Conservation (phyloP, 495 filamentous ascomycete genomes). For the Tuber umbilicatum region DNA sequence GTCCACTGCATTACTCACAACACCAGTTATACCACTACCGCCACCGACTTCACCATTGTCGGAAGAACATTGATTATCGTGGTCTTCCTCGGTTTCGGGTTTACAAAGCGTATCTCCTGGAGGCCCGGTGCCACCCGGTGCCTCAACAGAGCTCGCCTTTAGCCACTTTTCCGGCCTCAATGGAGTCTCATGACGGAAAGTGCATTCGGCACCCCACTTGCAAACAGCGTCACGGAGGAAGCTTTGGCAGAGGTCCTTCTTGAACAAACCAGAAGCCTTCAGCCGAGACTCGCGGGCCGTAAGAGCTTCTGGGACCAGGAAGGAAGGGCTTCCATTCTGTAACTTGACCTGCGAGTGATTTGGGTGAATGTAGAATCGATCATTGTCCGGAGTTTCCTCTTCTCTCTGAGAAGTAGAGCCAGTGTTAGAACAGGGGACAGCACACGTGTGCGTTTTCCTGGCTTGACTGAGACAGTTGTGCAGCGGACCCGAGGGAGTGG, state of each 20-base stretch:
- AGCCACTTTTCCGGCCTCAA: slow-evolving; percentile 1
- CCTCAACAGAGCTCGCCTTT: not conserved
- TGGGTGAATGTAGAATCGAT: not conserved
- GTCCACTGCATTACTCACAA: not conserved
- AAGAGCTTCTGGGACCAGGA: not conserved
- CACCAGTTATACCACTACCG: not conserved
- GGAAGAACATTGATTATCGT: not conserved
- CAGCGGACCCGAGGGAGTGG: not conserved
- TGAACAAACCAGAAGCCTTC: not conserved
- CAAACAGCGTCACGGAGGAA: not conserved
- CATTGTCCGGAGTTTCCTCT: not conserved
- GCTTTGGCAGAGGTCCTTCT: not conserved
- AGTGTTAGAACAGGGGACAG: not conserved
- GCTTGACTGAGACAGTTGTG: not conserved
- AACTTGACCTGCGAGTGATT: not conserved
- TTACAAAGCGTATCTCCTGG: not conserved
- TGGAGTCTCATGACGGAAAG: slow-evolving; percentile 14
- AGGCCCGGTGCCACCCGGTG: not conserved
- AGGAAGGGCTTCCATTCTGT: not conserved
- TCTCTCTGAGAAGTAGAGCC: not conserved
- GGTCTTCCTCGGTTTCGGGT: not conserved
- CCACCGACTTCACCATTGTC: not conserved
- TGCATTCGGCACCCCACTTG: slow-evolving; percentile 12
- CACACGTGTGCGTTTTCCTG: not conserved
- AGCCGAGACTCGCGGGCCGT: not conserved